Evolutionary conservation across 306 rosid species (phyloP).

Genomic region (Gleditsia sinensis): DNA sequence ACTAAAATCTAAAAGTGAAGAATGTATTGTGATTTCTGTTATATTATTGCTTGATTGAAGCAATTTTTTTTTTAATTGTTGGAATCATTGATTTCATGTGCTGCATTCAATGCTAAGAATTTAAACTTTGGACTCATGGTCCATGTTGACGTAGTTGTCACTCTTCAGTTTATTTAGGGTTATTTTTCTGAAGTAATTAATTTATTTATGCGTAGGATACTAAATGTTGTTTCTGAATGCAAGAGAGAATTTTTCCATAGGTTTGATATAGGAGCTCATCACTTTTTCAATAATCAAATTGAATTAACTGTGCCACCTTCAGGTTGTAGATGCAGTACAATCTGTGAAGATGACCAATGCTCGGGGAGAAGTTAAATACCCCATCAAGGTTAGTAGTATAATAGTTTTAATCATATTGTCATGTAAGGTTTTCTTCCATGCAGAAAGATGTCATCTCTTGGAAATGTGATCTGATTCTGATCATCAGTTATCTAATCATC

Average conservation of each 20-base stretch:
- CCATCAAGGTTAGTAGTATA: slow-evolving; percentile 78
- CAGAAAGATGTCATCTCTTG: slow-evolving; percentile 21
- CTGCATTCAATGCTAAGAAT: not conserved
- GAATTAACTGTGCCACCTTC: slow-evolving; percentile 29
- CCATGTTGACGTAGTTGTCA: too few species aligned
- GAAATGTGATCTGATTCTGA: slow-evolving; percentile 5
- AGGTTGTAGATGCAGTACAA: slow-evolving; percentile 96
- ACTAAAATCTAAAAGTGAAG: not conserved
- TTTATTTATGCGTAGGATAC: not conserved
- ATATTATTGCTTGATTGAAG: not conserved
- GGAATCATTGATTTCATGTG: not conserved
- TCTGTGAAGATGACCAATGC: slow-evolving; percentile 94
- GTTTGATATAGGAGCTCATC: not conserved
- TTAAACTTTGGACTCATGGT: too few species aligned
- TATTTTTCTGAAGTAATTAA: not conserved
- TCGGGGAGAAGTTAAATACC: slow-evolving; percentile 89
- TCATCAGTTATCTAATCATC: too few species aligned
- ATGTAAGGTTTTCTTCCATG: not conserved
- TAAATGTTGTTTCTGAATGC: slow-evolving; percentile 4
- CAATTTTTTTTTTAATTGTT: not conserved
- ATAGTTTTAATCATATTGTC: slow-evolving; percentile 2
- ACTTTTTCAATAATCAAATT: slow-evolving; percentile 1
- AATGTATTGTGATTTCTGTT: not conserved
- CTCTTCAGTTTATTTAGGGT: not conserved
- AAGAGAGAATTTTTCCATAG: not conserved